A percentile compares a stretch with the other conserved stretches of the same genome.
These are phyloP conservation scores for Ceriops tagal DNA, from an alignment of 345 rosid genomes.

Conservation along the genomic window DNA sequence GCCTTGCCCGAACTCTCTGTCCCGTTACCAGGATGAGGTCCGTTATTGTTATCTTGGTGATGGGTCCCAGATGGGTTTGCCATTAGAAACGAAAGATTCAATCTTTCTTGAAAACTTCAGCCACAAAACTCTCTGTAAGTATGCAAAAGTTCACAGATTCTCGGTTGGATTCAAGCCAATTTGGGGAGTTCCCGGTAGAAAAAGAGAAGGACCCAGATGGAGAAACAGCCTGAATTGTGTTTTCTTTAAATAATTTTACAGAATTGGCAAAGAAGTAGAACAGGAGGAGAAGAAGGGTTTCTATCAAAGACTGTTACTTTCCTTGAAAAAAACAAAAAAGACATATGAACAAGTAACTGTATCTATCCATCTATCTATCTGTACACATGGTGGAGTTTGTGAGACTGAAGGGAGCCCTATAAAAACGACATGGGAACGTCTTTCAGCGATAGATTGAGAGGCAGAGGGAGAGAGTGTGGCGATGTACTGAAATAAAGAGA, in stretches of 20 bases:
- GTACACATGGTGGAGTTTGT: background rate
- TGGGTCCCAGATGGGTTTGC: constrained; percentile 51
- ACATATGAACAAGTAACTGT: background rate
- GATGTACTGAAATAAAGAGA: no score
- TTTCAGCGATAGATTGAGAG: no score
- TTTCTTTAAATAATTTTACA: background rate
- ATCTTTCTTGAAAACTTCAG: background rate
- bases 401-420: constrained; percentile 1
- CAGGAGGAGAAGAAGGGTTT: background rate
- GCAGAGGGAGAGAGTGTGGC: no score
- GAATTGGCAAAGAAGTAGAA: background rate
- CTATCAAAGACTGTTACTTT: background rate
- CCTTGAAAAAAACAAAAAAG: background rate
- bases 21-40: constrained; percentile 26
- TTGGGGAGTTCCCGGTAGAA: constrained; percentile 1
- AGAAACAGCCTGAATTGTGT: background rate
- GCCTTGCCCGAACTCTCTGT: constrained; percentile 28
- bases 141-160: background rate
- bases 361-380: background rate
- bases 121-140: background rate
- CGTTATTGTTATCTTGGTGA: constrained; percentile 37
- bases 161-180: constrained; percentile 9
- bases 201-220: background rate
- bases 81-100: constrained; percentile 24
- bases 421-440: background rate